Evolutionary conservation across 306 rosid genomes (phyloP).

Genomic region (Clitoria ternatea): DNA sequence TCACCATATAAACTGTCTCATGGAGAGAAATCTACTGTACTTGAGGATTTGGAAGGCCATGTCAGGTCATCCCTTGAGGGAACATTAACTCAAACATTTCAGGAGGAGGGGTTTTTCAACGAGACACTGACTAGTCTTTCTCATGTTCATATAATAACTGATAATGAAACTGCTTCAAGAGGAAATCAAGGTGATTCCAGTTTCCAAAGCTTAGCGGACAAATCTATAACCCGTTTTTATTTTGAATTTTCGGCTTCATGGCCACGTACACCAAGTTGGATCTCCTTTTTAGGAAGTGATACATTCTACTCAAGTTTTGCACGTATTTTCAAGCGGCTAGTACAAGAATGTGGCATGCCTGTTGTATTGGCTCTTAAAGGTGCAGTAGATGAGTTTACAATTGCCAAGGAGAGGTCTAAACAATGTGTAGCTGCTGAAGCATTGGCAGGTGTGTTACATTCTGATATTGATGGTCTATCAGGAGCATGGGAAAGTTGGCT

Average conservation of each 20-base stretch:
- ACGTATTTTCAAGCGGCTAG: slow-evolving; percentile 84
- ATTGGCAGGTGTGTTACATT: slow-evolving; percentile 88
- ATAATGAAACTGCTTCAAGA: slow-evolving; percentile 69
- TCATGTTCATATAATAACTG: slow-evolving; percentile 85
- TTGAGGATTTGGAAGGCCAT: slow-evolving; percentile 45
- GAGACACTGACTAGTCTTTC: slow-evolving; percentile 95
- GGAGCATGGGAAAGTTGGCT: slow-evolving; percentile 92
- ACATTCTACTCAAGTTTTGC: slow-evolving; percentile 90
- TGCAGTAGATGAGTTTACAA: slow-evolving; percentile 73
- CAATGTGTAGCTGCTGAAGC: slow-evolving; percentile 99
- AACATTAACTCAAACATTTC: slow-evolving; percentile 76
- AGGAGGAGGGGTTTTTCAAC: slow-evolving; percentile 87
- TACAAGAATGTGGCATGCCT: slow-evolving; percentile 96
- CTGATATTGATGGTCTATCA: slow-evolving; percentile 78
- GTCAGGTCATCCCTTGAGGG: slow-evolving; percentile 83
- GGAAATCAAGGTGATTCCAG: slow-evolving; percentile 77
- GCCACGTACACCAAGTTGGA: slow-evolving; percentile 99
- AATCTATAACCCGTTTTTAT: slow-evolving; percentile 89
- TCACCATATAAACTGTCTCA: slow-evolving; percentile 83
- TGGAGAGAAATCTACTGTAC: slow-evolving; percentile 37
- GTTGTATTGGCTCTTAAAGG: slow-evolving; percentile 66
- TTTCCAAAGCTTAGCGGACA: slow-evolving; percentile 96
- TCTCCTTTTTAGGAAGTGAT: slow-evolving; percentile 75
- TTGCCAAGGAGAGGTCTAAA: slow-evolving; percentile 96
- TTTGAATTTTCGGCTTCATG: slow-evolving; percentile 95